These are phyloP conservation scores for Pseudomonodictys pantanalensis DNA, from an alignment of 495 filamentous ascomycete genomes.

Conservation along the genomic window DNA sequence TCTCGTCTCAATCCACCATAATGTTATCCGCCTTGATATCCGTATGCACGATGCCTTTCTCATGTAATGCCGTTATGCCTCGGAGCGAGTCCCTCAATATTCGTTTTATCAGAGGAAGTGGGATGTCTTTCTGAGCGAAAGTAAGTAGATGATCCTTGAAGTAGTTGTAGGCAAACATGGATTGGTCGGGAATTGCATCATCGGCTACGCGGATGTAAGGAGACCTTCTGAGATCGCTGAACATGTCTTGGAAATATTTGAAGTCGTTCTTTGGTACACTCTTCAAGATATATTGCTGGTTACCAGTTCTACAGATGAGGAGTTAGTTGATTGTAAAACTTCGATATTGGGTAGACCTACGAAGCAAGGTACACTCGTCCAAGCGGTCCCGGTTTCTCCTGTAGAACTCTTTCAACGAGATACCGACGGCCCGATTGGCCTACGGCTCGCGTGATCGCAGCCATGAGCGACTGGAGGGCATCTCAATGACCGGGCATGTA, in stretches of 20 bases:
- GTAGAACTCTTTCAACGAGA: conserved; percentile 21
- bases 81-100: conserved; percentile 23
- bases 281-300: conserved; percentile 19
- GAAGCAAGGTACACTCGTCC: conserved; percentile 24
- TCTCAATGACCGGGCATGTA: too few species aligned
- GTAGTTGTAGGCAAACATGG: conserved; percentile 26
- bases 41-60: conserved; percentile 23
- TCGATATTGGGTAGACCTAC: conserved; percentile 5
- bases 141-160: conserved; percentile 18
- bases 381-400: conserved; percentile 15
- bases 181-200: conserved; percentile 22
- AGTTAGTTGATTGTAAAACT: conserved; percentile 1
- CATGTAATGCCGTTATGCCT: conserved; percentile 19
- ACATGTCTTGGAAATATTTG: conserved; percentile 16
- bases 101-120: conserved; percentile 20
- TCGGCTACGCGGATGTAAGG: conserved; percentile 18
- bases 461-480: conserved; percentile 3
- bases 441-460: conserved; percentile 15
- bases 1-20: conserved; percentile 33
- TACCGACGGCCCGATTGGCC: conserved; percentile 25
- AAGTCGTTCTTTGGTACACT: conserved; percentile 16
- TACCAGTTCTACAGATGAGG: conserved; percentile 1
- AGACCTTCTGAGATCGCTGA: conserved; percentile 12
- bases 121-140: conserved; percentile 17
- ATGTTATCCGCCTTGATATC: conserved; percentile 43